Evolutionary conservation across 148 eudicot species (phyloP).

Genomic region (Diospyros kaki): DNA sequence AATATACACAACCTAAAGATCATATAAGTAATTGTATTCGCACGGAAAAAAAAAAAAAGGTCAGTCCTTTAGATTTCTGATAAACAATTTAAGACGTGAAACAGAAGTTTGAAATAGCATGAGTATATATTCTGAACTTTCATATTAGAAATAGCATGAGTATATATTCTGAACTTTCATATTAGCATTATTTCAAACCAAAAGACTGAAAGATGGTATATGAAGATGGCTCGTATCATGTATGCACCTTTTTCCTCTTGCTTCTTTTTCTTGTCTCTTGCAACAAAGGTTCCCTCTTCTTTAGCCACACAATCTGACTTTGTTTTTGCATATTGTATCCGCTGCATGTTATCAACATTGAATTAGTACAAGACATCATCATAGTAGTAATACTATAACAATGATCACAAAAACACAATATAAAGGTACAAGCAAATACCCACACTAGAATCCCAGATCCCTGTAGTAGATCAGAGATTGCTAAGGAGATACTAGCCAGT

Average conservation of each 20-base stretch:
- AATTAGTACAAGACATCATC: background rate
- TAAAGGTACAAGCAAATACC: background rate
- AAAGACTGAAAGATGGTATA: background rate
- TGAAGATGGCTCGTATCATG: background rate
- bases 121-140: background rate
- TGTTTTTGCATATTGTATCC: conserved; percentile 90
- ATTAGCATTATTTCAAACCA: background rate
- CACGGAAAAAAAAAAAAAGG: background rate
- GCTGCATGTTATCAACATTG: conserved; percentile 35
- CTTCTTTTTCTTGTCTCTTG: conserved; percentile 72
- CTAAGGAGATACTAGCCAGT: background rate
- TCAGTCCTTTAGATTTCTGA: conserved; percentile 2
- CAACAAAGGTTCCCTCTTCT: conserved; percentile 68
- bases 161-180: background rate
- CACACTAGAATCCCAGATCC: background rate
- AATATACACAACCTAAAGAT: background rate
- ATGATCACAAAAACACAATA: background rate
- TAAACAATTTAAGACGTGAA: background rate
- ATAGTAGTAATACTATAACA: background rate
- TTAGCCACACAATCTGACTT: conserved; percentile 91
- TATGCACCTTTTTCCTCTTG: conserved; percentile 80
- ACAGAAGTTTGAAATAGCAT: background rate
- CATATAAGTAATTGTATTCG: background rate
- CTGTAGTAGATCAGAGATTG: background rate
- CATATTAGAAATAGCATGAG: background rate